Evolutionary conservation across 2,329 filamentous ascomycete species (phyloP).

Genomic region (Pseudocercospora pini-densiflorae): DNA sequence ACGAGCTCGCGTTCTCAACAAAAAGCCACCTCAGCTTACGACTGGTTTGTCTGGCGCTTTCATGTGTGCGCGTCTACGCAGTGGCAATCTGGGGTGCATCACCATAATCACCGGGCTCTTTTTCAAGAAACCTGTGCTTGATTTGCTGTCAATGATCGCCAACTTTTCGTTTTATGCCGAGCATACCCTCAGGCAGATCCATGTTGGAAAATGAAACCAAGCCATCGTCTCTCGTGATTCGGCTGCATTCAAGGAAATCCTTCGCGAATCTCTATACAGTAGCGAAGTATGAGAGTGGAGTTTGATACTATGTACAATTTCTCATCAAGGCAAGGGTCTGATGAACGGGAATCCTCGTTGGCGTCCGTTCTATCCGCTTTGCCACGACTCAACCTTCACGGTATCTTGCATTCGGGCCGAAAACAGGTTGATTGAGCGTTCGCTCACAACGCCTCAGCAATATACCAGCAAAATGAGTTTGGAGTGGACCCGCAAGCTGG

Average conservation of each 20-base stretch:
- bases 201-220: not conserved
- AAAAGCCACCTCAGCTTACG: slow-evolving; percentile 17
- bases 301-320: not conserved
- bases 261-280: not conserved
- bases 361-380: slow-evolving; percentile 16
- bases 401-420: slow-evolving; percentile 24
- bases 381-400: slow-evolving; percentile 25
- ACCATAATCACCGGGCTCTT: not conserved
- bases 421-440: not conserved
- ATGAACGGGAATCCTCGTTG: slow-evolving; percentile 7
- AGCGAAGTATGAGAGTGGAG: not conserved
- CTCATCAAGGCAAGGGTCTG: slow-evolving; percentile 5
- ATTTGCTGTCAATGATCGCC: slow-evolving; percentile 1
- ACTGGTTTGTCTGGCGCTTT: slow-evolving; percentile 8
- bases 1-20: slow-evolving; percentile 18
- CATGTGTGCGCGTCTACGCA: slow-evolving; percentile 13
- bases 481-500: slow-evolving; percentile 8
- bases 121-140: not conserved
- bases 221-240: not conserved
- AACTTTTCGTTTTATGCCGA: not conserved
- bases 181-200: not conserved
- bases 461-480: not conserved
- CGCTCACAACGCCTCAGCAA: slow-evolving; percentile 9
- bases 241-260: not conserved
- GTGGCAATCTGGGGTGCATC: slow-evolving; percentile 21